Conservation (phyloP, 148 eudicot genomes). For the Nepenthes mirabilis region DNA sequence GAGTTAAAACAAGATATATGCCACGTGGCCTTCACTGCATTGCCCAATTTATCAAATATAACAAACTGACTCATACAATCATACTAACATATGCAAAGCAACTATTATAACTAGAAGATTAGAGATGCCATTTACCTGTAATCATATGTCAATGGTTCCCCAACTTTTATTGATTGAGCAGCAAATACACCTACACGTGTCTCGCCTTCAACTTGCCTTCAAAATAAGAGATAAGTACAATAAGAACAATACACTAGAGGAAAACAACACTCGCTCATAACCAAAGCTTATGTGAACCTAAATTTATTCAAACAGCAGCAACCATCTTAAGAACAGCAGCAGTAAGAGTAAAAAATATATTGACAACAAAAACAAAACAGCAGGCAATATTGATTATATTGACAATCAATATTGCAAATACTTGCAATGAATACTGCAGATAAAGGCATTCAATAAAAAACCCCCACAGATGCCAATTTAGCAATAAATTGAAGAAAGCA, state of each 20-base stretch:
- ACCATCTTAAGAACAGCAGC: no score
- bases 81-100: no score
- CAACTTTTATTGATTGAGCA: conserved; percentile 46
- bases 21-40: no score
- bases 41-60: not conserved
- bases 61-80: not conserved
- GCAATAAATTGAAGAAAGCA: no score
- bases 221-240: conserved; percentile 2
- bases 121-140: conserved; percentile 38
- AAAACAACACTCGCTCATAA: not conserved
- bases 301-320: not conserved
- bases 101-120: not conserved
- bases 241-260: not conserved
- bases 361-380: no score
- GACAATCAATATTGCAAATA: no score
- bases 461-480: no score
- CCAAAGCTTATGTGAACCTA: not conserved
- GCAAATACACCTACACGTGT: conserved; percentile 92
- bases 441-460: no score
- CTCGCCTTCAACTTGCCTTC: conserved; percentile 94
- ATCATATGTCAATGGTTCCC: conserved; percentile 89
- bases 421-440: no score
- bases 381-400: no score
- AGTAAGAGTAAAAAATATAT: no score
- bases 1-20: no score